These are phyloP conservation scores for Mortierella claussenii DNA, from an alignment of 192 early-diverging fungal species.

Conservation along the genomic window DNA sequence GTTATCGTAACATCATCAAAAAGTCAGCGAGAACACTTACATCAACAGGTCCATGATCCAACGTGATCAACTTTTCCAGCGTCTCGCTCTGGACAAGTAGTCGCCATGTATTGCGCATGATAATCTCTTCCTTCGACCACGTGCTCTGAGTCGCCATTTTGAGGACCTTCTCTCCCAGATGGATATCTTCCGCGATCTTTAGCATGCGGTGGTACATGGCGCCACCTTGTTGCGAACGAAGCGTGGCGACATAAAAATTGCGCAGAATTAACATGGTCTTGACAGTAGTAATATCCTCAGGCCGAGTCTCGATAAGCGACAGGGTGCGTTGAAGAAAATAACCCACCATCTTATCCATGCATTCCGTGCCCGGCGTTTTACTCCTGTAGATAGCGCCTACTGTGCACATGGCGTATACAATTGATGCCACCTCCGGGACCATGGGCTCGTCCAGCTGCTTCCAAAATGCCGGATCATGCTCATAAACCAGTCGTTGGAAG, in stretches of 20 bases:
- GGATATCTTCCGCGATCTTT: conserved; percentile 18
- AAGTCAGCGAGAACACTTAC: conserved; percentile 32
- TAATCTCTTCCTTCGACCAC: conserved; percentile 10
- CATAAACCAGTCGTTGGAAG: conserved; percentile 22
- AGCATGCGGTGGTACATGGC: background rate
- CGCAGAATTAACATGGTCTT: conserved; percentile 27
- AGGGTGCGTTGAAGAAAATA: conserved; percentile 14
- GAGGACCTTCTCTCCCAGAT: conserved; percentile 15
- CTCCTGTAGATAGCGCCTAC: conserved; percentile 24
- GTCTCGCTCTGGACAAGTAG: conserved; percentile 16
- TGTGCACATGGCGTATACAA: conserved; percentile 48
- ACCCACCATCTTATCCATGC: conserved; percentile 9
- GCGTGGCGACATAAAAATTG: conserved; percentile 10
- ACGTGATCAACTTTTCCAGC: conserved; percentile 6
- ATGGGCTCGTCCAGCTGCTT: conserved; percentile 25
- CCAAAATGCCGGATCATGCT: conserved; percentile 29
- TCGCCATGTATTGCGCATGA: conserved; percentile 45
- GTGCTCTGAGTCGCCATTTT: conserved; percentile 5
- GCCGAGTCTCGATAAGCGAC: background rate
- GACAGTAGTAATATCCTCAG: conserved; percentile 26
- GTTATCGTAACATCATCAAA: no score
- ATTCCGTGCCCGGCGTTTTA: background rate
- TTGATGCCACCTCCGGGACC: conserved; percentile 17
- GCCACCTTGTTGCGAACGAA: background rate
- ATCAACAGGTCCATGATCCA: conserved; percentile 1